Conservation (phyloP, 192 early-diverging fungal species). For the Gonapodya prolifera region DNA sequence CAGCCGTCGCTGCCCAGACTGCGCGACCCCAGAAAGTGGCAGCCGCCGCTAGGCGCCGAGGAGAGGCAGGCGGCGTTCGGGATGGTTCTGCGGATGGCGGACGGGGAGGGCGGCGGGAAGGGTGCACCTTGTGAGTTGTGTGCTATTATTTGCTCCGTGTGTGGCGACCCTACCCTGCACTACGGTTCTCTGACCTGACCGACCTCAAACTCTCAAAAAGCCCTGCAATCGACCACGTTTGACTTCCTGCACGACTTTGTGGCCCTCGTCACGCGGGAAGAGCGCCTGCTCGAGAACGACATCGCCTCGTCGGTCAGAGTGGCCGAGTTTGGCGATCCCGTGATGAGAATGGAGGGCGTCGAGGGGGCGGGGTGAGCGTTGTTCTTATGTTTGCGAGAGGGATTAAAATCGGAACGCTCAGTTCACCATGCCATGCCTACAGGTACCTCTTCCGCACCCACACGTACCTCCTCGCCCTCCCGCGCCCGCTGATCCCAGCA, state of each 20-base stretch:
- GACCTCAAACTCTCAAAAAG: too few relatives aligned
- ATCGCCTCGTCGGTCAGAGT: not conserved
- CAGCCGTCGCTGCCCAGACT: too few relatives aligned
- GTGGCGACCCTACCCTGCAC: too few relatives aligned
- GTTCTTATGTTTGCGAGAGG: not conserved
- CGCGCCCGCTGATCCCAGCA: not conserved
- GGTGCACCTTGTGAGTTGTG: too few relatives aligned
- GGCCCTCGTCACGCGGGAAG: not conserved
- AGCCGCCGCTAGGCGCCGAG: not conserved
- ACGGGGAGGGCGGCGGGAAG: too few relatives aligned
- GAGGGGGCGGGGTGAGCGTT: not conserved
- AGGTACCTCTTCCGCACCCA: not conserved
- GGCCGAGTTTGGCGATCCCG: not conserved
- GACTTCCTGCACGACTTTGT: not conserved
- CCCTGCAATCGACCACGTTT: not conserved
- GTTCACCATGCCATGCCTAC: not conserved
- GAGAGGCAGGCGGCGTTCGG: not conserved
- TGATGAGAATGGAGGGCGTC: not conserved
- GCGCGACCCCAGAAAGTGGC: too few relatives aligned
- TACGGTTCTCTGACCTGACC: not conserved
- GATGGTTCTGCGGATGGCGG: not conserved
- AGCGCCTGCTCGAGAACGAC: not conserved
- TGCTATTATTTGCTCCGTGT: too few relatives aligned
- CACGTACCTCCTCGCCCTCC: not conserved
- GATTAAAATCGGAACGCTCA: too few relatives aligned